Conservation (phyloP, 805 yeast genomes). For the Ogataea methanolica region DNA sequence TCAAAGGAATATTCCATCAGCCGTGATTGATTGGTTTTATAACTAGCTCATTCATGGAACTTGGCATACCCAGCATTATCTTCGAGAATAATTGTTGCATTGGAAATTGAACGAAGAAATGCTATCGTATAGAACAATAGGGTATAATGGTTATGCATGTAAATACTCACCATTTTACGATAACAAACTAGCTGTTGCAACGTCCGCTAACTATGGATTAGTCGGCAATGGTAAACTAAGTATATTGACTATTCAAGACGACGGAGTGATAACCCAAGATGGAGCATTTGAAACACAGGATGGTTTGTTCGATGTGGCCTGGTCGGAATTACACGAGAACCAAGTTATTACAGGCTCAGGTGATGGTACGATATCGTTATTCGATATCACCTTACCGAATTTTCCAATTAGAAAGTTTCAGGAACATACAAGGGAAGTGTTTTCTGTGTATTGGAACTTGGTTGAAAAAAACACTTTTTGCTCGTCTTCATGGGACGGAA, state of each 20-base stretch:
- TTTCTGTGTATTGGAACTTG: slow-evolving; percentile 34
- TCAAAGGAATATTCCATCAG: too few relatives aligned
- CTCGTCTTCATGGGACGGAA: slow-evolving; percentile 90
- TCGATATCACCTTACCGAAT: slow-evolving; percentile 62
- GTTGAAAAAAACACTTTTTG: slow-evolving; percentile 54
- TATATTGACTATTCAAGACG: slow-evolving; percentile 60
- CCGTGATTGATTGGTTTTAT: too few relatives aligned
- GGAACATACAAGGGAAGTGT: slow-evolving; percentile 57
- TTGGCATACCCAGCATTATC: background rate
- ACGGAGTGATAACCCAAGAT: slow-evolving; percentile 56
- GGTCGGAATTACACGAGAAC: slow-evolving; percentile 90
- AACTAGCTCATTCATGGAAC: too few relatives aligned
- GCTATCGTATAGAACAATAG: slow-evolving; percentile 70
- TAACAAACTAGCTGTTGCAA: slow-evolving; percentile 82
- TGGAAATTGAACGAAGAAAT: slow-evolving; percentile 29
- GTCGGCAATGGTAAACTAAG: slow-evolving; percentile 89
- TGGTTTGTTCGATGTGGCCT: slow-evolving; percentile 79
- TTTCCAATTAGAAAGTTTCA: slow-evolving; percentile 71
- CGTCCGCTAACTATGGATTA: slow-evolving; percentile 88
- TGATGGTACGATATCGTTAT: slow-evolving; percentile 81
- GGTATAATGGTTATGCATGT: slow-evolving; percentile 83
- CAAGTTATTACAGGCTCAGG: slow-evolving; percentile 82
- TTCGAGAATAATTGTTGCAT: background rate
- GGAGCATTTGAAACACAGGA: slow-evolving; percentile 84
- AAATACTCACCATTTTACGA: slow-evolving; percentile 91